Percentiles rank a stretch among this genome's conserved stretches.
phyloP scores from a whole-genome alignment of 805 yeast species.

The Pichia occidentalis region DNA sequence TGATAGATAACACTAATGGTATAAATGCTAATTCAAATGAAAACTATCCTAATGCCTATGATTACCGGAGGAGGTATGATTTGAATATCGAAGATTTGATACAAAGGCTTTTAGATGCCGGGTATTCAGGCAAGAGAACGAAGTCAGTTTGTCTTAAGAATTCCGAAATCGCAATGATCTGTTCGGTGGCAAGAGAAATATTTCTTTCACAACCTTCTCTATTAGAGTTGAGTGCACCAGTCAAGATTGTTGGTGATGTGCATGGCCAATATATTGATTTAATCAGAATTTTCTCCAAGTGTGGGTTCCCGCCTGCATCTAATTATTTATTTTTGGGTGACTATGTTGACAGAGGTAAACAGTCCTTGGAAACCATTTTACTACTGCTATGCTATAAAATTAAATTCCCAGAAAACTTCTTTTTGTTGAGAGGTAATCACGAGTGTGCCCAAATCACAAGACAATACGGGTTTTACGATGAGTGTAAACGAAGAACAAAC shows the following conservation, averaged over 20 bases:
- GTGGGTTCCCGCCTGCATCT: slow-evolving; percentile 95
- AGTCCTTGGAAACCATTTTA: slow-evolving; percentile 85
- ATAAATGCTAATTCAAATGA: not conserved
- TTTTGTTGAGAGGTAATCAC: slow-evolving; percentile 89
- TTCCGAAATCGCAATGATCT: slow-evolving; percentile 80
- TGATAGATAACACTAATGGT: not conserved
- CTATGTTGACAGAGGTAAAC: slow-evolving; percentile 97
- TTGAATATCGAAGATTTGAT: slow-evolving; percentile 76
- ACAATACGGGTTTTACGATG: slow-evolving; percentile 96
- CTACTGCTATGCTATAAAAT: slow-evolving; percentile 86
- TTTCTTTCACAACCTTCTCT: slow-evolving; percentile 86
- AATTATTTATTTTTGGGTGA: slow-evolving; percentile 92
- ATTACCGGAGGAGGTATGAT: slow-evolving; percentile 13
- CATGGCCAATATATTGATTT: slow-evolving; percentile 96
- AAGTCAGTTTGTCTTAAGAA: slow-evolving; percentile 83
- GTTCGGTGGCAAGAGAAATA: slow-evolving; percentile 83
- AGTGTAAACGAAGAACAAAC: slow-evolving; percentile 89
- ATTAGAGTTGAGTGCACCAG: slow-evolving; percentile 80
- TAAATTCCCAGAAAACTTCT: slow-evolving; percentile 94
- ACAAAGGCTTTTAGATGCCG: slow-evolving; percentile 89
- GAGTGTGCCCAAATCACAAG: slow-evolving; percentile 96
- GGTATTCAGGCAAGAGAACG: slow-evolving; percentile 90
- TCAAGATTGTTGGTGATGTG: slow-evolving; percentile 86
- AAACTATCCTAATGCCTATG: not conserved
- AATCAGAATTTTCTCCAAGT: slow-evolving; percentile 83